Percentiles rank a stretch among this genome's conserved stretches.
These are phyloP conservation scores for Sclerotiophoma versabilis DNA, from an alignment of 2,329 filamentous ascomycete species.

Conservation along the genomic window DNA sequence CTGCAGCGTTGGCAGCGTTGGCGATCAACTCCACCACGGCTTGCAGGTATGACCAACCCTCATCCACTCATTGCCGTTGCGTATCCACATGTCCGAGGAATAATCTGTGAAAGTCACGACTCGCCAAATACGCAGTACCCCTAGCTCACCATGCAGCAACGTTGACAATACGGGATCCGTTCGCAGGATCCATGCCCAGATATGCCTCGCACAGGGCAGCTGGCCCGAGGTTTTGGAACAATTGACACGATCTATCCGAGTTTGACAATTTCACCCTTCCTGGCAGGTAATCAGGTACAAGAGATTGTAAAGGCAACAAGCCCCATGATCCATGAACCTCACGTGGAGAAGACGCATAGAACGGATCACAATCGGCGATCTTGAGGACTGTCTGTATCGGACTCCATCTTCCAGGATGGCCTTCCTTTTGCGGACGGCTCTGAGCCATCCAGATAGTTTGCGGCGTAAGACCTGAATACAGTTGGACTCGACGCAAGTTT, in stretches of 20 bases:
- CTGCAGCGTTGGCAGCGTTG: slow-evolving; percentile 18
- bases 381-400: slow-evolving; percentile 6
- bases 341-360: slow-evolving; percentile 14
- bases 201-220: slow-evolving; percentile 15
- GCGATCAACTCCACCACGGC: slow-evolving; percentile 14
- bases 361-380: slow-evolving; percentile 12
- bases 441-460: not conserved
- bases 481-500: slow-evolving; percentile 14
- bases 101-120: slow-evolving; percentile 15
- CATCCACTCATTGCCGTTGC: slow-evolving; percentile 14
- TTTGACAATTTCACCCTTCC: slow-evolving; percentile 14
- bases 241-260: slow-evolving; percentile 12
- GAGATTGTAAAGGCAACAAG: slow-evolving; percentile 3
- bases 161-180: slow-evolving; percentile 17
- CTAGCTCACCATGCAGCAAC: slow-evolving; percentile 16
- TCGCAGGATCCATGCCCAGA: slow-evolving; percentile 6
- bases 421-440: slow-evolving; percentile 6
- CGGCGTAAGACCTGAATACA: slow-evolving; percentile 15
- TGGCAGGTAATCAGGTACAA: slow-evolving; percentile 4
- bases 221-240: slow-evolving; percentile 20
- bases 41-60: slow-evolving; percentile 13
- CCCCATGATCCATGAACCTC: slow-evolving; percentile 8
- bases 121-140: slow-evolving; percentile 3
- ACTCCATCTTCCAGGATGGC: slow-evolving; percentile 2
- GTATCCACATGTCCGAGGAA: slow-evolving; percentile 14